These are phyloP conservation scores for Brasenia schreberi DNA, from an alignment of 164 flowering plant genomes.

Conservation along the genomic window DNA sequence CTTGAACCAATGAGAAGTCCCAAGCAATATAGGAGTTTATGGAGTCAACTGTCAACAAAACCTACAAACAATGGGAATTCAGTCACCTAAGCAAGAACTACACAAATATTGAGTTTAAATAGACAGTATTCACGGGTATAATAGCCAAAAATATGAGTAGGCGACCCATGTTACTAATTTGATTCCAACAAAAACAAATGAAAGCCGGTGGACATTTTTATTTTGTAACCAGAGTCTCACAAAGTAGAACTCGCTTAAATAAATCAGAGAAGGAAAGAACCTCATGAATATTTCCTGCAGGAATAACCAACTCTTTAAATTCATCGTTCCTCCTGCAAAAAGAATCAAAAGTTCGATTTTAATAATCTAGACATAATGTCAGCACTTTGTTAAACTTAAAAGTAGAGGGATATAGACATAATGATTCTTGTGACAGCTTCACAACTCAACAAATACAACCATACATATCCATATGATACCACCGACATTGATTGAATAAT, in stretches of 20 bases:
- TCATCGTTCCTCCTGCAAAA: conserved; percentile 50
- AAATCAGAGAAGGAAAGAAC: conserved; percentile 20
- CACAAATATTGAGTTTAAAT: too few relatives aligned
- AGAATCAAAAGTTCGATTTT: neutral
- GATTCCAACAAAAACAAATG: neutral
- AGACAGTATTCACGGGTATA: too few relatives aligned
- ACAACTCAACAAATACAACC: too few relatives aligned
- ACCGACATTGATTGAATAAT: too few relatives aligned
- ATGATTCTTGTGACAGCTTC: too few relatives aligned
- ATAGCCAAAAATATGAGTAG: too few relatives aligned
- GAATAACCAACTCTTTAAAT: conserved; percentile 55
- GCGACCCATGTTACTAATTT: neutral
- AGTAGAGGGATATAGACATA: too few relatives aligned
- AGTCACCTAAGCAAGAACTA: too few relatives aligned
- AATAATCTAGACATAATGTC: neutral
- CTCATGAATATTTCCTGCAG: conserved; percentile 80
- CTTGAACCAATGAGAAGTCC: conserved; percentile 79
- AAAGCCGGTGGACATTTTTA: neutral
- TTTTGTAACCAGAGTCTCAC: too few relatives aligned
- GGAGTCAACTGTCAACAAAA: conserved; percentile 52
- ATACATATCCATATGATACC: too few relatives aligned
- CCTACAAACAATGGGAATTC: neutral
- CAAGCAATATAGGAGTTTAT: conserved; percentile 91
- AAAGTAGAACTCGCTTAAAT: too few relatives aligned
- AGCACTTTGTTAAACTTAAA: too few relatives aligned